Evolutionary conservation across 2,329 filamentous ascomycete species (phyloP).

Genomic region (Ophiocordyceps sinensis): DNA sequence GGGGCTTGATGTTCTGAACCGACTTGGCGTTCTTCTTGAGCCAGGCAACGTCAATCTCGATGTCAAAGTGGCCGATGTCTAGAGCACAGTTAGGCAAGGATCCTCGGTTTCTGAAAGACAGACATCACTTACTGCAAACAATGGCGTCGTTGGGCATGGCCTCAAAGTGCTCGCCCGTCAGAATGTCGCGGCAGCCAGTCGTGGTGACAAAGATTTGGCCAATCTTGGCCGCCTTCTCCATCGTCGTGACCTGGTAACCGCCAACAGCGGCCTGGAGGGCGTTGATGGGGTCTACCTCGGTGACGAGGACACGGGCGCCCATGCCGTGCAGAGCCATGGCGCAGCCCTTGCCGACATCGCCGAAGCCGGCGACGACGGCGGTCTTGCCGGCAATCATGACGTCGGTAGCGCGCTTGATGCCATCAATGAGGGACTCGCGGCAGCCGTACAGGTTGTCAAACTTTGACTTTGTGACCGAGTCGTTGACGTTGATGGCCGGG

Average conservation of each 20-base stretch:
- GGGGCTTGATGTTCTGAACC: conserved; percentile 98
- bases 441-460: conserved; percentile 99
- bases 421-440: conserved; percentile 95
- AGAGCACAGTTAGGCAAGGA: conserved; percentile 5
- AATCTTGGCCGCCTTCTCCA: conserved; percentile 82
- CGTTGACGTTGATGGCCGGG: conserved; percentile 98
- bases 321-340: conserved; percentile 91
- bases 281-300: conserved; percentile 98
- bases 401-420: conserved; percentile 99
- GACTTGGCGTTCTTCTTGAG: conserved; percentile 91
- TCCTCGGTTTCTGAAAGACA: not conserved
- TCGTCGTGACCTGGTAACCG: conserved; percentile 91
- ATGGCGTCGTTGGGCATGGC: conserved; percentile 95
- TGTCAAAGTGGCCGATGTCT: conserved; percentile 99
- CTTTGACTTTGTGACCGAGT: conserved; percentile 99
- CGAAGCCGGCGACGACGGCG: conserved; percentile 91
- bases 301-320: conserved; percentile 92
- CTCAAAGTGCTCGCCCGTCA: conserved; percentile 84
- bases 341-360: conserved; percentile 98
- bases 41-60: conserved; percentile 99
- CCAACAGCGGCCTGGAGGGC: conserved; percentile 97
- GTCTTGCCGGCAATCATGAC: conserved; percentile 99
- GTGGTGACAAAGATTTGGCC: conserved; percentile 99
- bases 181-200: conserved; percentile 96
- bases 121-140: conserved; percentile 63